A percentile compares a stretch with the other conserved stretches of the same genome.
Conservation (phyloP, 208 protist species). For the Balamuthia mandrillaris region DNA sequence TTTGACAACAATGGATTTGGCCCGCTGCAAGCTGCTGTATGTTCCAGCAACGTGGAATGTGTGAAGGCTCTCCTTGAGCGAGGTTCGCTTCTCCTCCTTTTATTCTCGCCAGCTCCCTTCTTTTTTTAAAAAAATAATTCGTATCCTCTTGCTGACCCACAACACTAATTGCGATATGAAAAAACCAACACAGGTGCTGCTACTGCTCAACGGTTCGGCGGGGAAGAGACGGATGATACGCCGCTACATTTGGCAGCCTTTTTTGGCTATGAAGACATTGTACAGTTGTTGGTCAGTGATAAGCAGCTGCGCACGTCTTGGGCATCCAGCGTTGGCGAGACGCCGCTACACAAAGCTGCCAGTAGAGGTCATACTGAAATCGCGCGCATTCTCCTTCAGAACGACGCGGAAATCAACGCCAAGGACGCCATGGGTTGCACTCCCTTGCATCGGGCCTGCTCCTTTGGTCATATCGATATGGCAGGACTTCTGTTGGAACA, state of each 20-base stretch:
- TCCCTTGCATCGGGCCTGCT: background rate
- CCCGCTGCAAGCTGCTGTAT: background rate
- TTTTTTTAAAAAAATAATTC: background rate
- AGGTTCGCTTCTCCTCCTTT: background rate
- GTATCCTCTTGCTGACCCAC: too few species aligned
- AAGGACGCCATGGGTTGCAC: constrained; percentile 18
- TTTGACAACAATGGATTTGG: background rate
- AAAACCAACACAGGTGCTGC: too few species aligned
- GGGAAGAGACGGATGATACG: background rate
- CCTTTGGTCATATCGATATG: background rate
- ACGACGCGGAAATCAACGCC: background rate
- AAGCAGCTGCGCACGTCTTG: background rate
- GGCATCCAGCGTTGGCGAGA: background rate
- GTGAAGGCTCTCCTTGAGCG: background rate
- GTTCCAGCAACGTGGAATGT: background rate
- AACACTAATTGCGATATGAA: too few species aligned
- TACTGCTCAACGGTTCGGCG: background rate
- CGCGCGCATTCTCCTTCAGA: background rate
- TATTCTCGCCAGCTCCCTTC: background rate
- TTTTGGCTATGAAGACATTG: background rate
- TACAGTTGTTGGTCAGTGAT: background rate
- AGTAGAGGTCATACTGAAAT: background rate
- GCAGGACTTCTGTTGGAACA: constrained; percentile 3
- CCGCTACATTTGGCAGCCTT: constrained; percentile 5
- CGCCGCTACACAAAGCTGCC: background rate